Percentiles rank a stretch among this genome's conserved stretches.
phyloP scores from a whole-genome alignment of 2,329 filamentous ascomycete genomes.

The Exophiala xenobiotica region DNA sequence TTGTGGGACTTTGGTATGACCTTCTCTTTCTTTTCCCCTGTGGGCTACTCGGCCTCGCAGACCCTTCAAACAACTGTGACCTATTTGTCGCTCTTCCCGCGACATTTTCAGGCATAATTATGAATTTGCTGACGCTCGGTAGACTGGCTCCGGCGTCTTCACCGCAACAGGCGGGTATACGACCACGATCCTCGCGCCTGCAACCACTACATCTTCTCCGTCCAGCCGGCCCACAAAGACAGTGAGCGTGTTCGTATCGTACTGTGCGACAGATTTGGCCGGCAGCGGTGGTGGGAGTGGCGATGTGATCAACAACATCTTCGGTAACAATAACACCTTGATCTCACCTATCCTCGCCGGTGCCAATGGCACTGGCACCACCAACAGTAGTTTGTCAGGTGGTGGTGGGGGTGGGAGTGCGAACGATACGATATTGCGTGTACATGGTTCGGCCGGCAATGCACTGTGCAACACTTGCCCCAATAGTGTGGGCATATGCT shows the following conservation, averaged over 20 bases:
- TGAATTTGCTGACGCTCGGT: not conserved
- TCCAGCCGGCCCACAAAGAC: constrained; percentile 16
- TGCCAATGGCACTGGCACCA: not conserved
- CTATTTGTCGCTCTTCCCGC: not conserved
- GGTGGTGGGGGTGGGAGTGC: too few relatives aligned
- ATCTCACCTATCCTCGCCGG: not conserved
- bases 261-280: constrained; percentile 17
- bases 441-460: constrained; percentile 6
- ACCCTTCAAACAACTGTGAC: too few relatives aligned
- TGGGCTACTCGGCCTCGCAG: too few relatives aligned
- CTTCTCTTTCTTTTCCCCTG: not conserved
- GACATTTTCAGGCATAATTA: not conserved
- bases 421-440: not conserved
- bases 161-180: constrained; percentile 21
- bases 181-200: constrained; percentile 10
- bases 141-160: constrained; percentile 28
- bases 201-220: constrained; percentile 9
- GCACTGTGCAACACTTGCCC: constrained; percentile 23
- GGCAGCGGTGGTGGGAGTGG: not conserved
- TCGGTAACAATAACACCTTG: not conserved
- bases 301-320: not conserved
- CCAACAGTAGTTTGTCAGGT: not conserved
- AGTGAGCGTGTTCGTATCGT: constrained; percentile 22
- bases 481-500: constrained; percentile 25
- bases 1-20: constrained; percentile 26